Evolutionary conservation across 805 yeast genomes (phyloP).

Genomic region (Alloascoidea africana): DNA sequence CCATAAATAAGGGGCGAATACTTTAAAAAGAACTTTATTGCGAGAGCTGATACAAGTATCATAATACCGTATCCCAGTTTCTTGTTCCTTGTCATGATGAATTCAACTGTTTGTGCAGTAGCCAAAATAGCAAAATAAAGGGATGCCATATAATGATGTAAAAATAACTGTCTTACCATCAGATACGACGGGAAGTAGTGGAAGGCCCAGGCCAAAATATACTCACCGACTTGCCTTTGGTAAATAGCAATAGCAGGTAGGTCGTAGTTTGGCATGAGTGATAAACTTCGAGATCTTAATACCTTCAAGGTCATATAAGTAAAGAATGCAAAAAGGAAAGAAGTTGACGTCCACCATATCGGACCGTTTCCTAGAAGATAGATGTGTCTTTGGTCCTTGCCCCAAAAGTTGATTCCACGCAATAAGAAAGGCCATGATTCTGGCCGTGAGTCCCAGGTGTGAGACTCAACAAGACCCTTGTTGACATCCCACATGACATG

Average conservation of each 20-base stretch:
- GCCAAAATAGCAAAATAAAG: conserved; percentile 56
- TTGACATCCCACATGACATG: conserved; percentile 67
- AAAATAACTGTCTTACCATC: conserved; percentile 72
- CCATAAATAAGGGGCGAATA: conserved; percentile 54
- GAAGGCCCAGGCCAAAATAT: conserved; percentile 49
- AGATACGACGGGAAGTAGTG: conserved; percentile 66
- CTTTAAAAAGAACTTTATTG: conserved; percentile 30
- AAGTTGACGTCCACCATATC: conserved; percentile 60
- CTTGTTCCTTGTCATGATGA: conserved; percentile 20
- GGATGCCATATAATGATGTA: conserved; percentile 75
- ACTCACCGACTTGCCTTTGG: conserved; percentile 44
- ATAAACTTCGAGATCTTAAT: conserved; percentile 38
- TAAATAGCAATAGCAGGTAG: conserved; percentile 32
- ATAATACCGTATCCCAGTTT: conserved; percentile 5
- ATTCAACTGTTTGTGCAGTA: conserved; percentile 43
- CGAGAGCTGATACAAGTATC: conserved; percentile 6
- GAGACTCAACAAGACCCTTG: conserved; percentile 52
- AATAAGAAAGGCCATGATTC: conserved; percentile 56
- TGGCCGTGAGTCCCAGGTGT: conserved; percentile 60
- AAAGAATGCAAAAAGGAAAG: conserved; percentile 32
- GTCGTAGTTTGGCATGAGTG: neutral
- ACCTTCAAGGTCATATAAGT: conserved; percentile 27
- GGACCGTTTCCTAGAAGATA: conserved; percentile 71
- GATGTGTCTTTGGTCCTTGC: conserved; percentile 38
- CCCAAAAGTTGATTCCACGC: conserved; percentile 81